Base-by-base conservation (phyloP, 257 asterid genomes). In the Linderniella brevidens region DNA sequence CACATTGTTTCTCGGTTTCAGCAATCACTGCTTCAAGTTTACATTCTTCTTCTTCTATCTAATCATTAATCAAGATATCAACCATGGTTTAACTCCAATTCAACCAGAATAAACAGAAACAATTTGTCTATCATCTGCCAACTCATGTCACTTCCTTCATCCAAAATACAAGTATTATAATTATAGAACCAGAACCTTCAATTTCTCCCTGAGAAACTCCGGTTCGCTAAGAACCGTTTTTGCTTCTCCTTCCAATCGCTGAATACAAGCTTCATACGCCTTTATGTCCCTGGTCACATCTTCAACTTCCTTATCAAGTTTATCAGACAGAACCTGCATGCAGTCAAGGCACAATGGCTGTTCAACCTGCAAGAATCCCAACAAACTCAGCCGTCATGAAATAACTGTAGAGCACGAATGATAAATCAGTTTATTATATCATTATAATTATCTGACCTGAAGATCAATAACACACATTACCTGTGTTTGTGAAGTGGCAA, bases 281-380 rank as follows among this genome's bases (percentile, higher is more conserved):
- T 75, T 61, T 48, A 82, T 69, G 72, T 90, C 99, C 64, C 70
- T 65, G 58, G 69, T 68, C 64, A 79, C 94, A 69, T 90, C 93
- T 69, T 90, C 96, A 55, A 85, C 90, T 79, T 90, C 96, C 73
- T 81, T 90, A 56, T 90, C 99, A 62, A 90, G 93, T 63, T 90
- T 90, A 75, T 79, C 94, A 32, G 96, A 84, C 65, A 90, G 62
- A 43, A 90, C 69, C 11, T 88, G 61, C 98, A 90, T 90, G 81
- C 99, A 90, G 70, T 90, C 96, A 49, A 90, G 86, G 63, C 99
- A 90, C 35, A 90, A 48, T 41, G 99, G 99, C 57, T 85, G 96
- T 58, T 90, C 99, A 58, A 90, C 88, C 96, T 90, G 76, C 58
- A 66, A 20, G 52, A 13, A 13, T 17, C 5, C 11, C 19, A 18